Percentiles rank a stretch among this genome's conserved stretches.
phyloP scores from a whole-genome alignment of 2,329 filamentous ascomycete genomes.

The Colletotrichum viniferum region DNA sequence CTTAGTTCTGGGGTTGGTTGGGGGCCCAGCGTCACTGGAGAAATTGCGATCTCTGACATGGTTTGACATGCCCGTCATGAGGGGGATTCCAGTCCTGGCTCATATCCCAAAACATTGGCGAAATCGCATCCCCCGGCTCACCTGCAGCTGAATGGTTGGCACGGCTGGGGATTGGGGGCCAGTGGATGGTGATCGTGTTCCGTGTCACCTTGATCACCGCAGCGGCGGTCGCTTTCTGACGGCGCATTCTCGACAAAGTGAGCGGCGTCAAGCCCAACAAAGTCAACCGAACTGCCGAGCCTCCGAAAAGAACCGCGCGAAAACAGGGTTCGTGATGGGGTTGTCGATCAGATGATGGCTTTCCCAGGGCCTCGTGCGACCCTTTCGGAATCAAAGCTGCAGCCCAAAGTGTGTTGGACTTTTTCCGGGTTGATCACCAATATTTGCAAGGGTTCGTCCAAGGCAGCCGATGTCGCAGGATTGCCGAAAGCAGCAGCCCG shows the following conservation, averaged over 20 bases:
- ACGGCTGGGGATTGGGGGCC: background rate
- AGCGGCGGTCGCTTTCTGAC: background rate
- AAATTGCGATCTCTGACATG: background rate
- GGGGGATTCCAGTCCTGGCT: background rate
- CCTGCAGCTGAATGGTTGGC: slow-evolving; percentile 6
- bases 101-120: background rate
- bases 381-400: slow-evolving; percentile 1
- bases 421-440: background rate
- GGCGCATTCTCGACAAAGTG: background rate
- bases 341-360: slow-evolving; percentile 17
- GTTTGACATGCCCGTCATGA: background rate
- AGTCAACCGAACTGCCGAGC: background rate
- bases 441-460: background rate
- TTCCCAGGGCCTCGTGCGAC: background rate
- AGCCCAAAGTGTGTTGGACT: background rate
- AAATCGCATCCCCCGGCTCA: background rate
- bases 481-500: background rate
- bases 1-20: background rate
- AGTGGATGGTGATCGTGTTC: background rate
- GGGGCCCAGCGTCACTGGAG: background rate
- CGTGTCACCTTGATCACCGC: background rate
- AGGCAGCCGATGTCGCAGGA: background rate
- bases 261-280: background rate
- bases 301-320: background rate
- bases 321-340: slow-evolving; percentile 17